Evolutionary conservation across 1,284 basidiomycete species (phyloP), one percentile per base, ranked within the genome.

Genomic region (Puccinia hordei): DNA sequence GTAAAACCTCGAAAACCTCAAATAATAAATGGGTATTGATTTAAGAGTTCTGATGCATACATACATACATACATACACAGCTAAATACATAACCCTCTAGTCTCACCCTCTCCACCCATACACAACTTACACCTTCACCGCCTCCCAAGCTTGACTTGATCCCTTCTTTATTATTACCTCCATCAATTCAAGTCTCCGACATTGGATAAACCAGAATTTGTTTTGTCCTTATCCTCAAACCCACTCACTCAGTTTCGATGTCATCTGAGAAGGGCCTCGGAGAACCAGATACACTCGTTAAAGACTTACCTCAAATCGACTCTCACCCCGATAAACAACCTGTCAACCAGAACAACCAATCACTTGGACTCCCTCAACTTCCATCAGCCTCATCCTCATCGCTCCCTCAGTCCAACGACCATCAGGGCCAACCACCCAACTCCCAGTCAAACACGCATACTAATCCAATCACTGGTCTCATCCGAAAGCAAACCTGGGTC

Each of bases 401-500:
- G 35, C 35, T 61, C 19, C 59, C 59, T 19, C 27, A 33, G 10
- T 61, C 59, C 22, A 33, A 61, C 59, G 59, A 61, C n/a, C n/a
- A 27, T 30, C 59, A 35, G 59, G n/a, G 13, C 30, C 55, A 57
- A 68, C 46, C 35, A 4, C 4, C 66, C 6, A 35, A 9, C 33
- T 24, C 24, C 13, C 63, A 46, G 22, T 68, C 66, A 24, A 66
- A 46, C 33, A 24, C 66, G 2, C 66, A 24, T 30, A 35, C 22
- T 19, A 73, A 73, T 33, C 49, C 33, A 53, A 73, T 75, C 53
- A 44, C 61, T 35, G 35, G 38, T 13, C 59, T 77, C 61, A 78
- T 55, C 22, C 76, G 76, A 17, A 78, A 78, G 71, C 63, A 78
- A 30, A 78, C 76, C 30, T 78, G 76, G 76, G 63, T 46, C 35